Percentiles rank a stretch among this genome's conserved stretches.
These are phyloP conservation scores for Puccinia coronata DNA, from an alignment of 1,284 basidiomycete species.

Conservation along the genomic window DNA sequence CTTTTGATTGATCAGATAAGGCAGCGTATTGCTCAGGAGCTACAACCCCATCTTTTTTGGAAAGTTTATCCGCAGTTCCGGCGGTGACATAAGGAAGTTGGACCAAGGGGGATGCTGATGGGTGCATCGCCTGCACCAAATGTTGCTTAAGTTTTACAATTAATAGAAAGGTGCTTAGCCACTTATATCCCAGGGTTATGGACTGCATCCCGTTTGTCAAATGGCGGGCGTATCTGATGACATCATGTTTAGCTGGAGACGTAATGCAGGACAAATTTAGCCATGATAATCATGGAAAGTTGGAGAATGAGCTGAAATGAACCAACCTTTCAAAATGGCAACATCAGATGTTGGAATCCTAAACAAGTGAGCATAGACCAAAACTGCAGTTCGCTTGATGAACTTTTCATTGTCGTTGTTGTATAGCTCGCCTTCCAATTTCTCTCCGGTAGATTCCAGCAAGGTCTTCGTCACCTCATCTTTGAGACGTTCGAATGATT, in stretches of 20 bases:
- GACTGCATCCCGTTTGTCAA: constrained; percentile 77
- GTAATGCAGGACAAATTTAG: too few species aligned
- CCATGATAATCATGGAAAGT: too few species aligned
- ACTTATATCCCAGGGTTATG: constrained; percentile 82
- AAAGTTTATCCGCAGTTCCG: constrained; percentile 63
- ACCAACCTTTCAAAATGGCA: constrained; percentile 68
- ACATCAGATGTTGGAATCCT: constrained; percentile 68
- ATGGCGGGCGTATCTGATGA: constrained; percentile 55
- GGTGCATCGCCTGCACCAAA: constrained; percentile 79
- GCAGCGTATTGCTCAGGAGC: constrained; percentile 40
- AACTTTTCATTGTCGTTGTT: constrained; percentile 51
- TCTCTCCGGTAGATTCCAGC: constrained; percentile 53
- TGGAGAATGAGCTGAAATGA: background rate
- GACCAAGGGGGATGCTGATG: constrained; percentile 63
- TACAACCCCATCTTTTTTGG: constrained; percentile 60
- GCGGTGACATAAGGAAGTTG: constrained; percentile 73
- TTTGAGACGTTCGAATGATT: constrained; percentile 58
- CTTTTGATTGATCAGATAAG: constrained; percentile 62
- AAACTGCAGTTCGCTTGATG: constrained; percentile 66
- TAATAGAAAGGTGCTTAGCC: constrained; percentile 78
- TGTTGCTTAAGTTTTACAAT: constrained; percentile 81
- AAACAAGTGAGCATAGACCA: constrained; percentile 84
- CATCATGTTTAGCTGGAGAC: constrained; percentile 53
- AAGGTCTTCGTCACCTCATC: constrained; percentile 62
- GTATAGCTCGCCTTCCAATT: constrained; percentile 51